Evolutionary conservation across 352 stramenopile genomes (phyloP).

Genomic region (Globisporangium parvum): DNA sequence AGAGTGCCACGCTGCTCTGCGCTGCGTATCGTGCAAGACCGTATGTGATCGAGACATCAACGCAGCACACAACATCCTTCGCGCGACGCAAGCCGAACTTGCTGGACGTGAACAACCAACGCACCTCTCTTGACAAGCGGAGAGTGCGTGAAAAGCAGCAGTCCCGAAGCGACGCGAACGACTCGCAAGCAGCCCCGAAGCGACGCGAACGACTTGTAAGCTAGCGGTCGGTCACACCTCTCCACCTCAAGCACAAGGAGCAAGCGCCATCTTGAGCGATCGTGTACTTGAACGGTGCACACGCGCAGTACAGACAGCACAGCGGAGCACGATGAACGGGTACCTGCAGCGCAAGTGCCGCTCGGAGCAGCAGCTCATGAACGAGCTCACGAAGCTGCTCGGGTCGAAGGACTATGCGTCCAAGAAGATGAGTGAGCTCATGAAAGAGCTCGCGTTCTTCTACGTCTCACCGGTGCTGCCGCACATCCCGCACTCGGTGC

Average conservation of each 20-base stretch:
- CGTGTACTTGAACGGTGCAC: too few relatives aligned
- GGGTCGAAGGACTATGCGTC: slow-evolving; percentile 49
- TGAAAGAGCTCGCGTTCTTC: slow-evolving; percentile 68
- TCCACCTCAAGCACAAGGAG: too few relatives aligned
- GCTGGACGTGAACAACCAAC: too few relatives aligned
- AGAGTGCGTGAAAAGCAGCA: too few relatives aligned
- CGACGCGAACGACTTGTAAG: slow-evolving; percentile 17
- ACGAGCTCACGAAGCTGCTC: slow-evolving; percentile 66
- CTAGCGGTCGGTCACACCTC: background rate
- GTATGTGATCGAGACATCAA: too few relatives aligned
- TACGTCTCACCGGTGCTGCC: slow-evolving; percentile 53
- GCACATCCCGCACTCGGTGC: slow-evolving; percentile 52
- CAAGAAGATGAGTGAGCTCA: slow-evolving; percentile 64
- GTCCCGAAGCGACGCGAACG: slow-evolving; percentile 23
- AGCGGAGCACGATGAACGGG: slow-evolving; percentile 42
- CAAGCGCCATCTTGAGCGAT: too few relatives aligned
- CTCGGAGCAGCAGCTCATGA: slow-evolving; percentile 81
- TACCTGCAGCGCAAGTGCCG: slow-evolving; percentile 66
- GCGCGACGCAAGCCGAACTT: too few relatives aligned
- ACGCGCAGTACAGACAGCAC: too few relatives aligned
- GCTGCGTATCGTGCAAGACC: too few relatives aligned
- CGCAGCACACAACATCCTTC: too few relatives aligned
- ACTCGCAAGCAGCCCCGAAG: slow-evolving; percentile 8
- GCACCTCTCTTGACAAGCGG: too few relatives aligned
- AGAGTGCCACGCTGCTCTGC: too few relatives aligned